Base-by-base conservation (phyloP, 163 green algal species). In the Scenedesmus sp. region DNA sequence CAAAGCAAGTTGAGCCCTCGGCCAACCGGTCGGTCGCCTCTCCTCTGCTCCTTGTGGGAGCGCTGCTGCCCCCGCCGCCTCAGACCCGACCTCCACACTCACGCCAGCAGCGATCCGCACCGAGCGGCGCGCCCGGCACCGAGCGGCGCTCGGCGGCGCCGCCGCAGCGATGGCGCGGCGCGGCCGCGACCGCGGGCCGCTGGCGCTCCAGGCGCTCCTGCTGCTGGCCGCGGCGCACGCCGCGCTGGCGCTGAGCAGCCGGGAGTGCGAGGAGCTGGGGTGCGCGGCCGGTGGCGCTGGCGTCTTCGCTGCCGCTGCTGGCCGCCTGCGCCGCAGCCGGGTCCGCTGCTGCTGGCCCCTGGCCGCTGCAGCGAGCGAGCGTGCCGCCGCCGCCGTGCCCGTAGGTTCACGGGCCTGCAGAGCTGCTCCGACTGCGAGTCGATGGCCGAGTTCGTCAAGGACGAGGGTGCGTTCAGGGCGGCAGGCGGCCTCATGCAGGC, bases 351-450 rank as follows among this genome's bases (percentile, higher is more conserved):
- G 24, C 28, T 45, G 64, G 20, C 10, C 10, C 17, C 28, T 62
- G 22, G 9, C 26, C 14, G 20, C 53, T 29, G 22, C 22, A n/a
- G n/a, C n/a, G n/a, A n/a, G n/a, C n/a, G n/a, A n/a, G n/a, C n/a
- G n/a, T n/a, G n/a, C n/a, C n/a, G n/a, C n/a, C n/a, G n/a, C n/a
- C n/a, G n/a, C n/a, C n/a, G 17, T 34, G 1, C 45, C 2, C 22
- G n/a, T 45, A 80, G 72, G 10, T 80, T 80, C 24, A 64, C 72
- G 4, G 72, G 58, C 1, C 15, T 71, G 11, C 31, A 60, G 66
- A 31, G 42, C 29, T 80, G 72, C 29, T 71, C 72, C 29, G 72
- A 80, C 22, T 80, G 72, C 36, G 72, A 80, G 3, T 48, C 47
- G 29, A 56, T 80, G 58, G 58, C 58, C 33, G 72, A 80, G 47